Evolutionary conservation across 169 alveolate genomes (phyloP).

Genomic region (Babesia gibsoni): DNA sequence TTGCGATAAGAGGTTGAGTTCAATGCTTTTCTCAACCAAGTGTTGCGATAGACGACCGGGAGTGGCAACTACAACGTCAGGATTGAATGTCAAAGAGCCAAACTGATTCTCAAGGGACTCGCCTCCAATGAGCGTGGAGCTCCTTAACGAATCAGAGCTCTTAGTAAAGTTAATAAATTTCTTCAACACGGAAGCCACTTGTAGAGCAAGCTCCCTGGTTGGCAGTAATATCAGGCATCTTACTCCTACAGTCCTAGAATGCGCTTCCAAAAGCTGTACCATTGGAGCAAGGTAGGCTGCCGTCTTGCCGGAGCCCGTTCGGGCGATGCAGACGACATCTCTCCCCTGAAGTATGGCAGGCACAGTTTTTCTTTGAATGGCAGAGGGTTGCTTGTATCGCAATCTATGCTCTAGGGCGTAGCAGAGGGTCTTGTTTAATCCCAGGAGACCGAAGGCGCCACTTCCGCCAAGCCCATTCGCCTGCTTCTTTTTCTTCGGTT

Average conservation of each 20-base stretch:
- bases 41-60: conserved; percentile 94
- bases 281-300: conserved; percentile 91
- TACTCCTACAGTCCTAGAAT: conserved; percentile 90
- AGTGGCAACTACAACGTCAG: conserved; percentile 93
- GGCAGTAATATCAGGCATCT: conserved; percentile 92
- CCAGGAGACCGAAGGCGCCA: conserved; percentile 72
- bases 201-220: conserved; percentile 91
- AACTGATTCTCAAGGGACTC: conserved; percentile 89
- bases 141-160: conserved; percentile 79
- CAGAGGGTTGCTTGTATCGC: conserved; percentile 86
- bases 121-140: conserved; percentile 92
- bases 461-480: conserved; percentile 43
- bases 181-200: conserved; percentile 74
- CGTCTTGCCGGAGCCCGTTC: conserved; percentile 97
- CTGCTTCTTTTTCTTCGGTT: conserved; percentile 40
- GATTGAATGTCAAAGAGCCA: conserved; percentile 89
- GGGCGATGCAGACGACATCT: conserved; percentile 91
- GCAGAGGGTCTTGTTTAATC: conserved; percentile 68
- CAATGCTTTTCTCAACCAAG: conserved; percentile 86
- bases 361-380: conserved; percentile 90
- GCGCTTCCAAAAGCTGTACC: conserved; percentile 84
- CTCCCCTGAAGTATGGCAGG: conserved; percentile 88
- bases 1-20: conserved; percentile 80
- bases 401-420: conserved; percentile 65
- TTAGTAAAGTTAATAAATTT: conserved; percentile 71